Base-by-base conservation (phyloP, 2,329 filamentous ascomycete species). In the Ascochyta rabiei region DNA sequence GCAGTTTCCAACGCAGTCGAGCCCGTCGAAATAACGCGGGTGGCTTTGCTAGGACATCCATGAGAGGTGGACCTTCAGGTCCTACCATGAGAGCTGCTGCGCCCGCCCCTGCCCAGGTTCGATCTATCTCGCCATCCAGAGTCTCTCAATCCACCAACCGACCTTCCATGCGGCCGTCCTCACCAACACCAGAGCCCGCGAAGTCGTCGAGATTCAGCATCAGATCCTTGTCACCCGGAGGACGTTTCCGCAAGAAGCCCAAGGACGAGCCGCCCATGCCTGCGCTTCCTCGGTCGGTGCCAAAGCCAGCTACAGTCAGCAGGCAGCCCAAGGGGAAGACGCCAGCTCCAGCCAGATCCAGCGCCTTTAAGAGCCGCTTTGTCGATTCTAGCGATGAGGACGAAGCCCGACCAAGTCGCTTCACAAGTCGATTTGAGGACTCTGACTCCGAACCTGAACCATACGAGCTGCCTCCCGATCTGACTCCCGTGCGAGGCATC, bases 1-100 rank as follows among this genome's bases (percentile, higher is more conserved):
- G 90, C 75, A 96, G 91, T 71, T 96, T 96, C 78, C 89, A 85
- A 68, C 87, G 90, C 24, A 56, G 60, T 26, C 62, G 84, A 57
- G 76, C 82, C 33, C 70, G 77, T 53, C 54, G 54, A 2, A 70
- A 51, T 47, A 66, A 80, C 38, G 80, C 81, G 0, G 77, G 78
- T 4, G 68, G 75, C 21, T 83, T 86, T 48, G 82, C 79, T 1
- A 90, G 96, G 80, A 87, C 81, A 46, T 91, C 89, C 1, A 90
- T 96, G 89, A 84, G 92, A 34, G 61, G 72, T 12, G 54, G 59
- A 42, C 61, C 62, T 24, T 59, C 70, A 33, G 56, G 66, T 15
- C 70, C 70, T 16, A 68, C 69, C 10, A 67, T 72, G 66, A 64
- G 70, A 41, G 69, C 74, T 9, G 49, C 45, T 39, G 53, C 60